Evolutionary conservation across 108 stramenopile genomes (phyloP).

Genomic region (Skeletonema potamos): DNA sequence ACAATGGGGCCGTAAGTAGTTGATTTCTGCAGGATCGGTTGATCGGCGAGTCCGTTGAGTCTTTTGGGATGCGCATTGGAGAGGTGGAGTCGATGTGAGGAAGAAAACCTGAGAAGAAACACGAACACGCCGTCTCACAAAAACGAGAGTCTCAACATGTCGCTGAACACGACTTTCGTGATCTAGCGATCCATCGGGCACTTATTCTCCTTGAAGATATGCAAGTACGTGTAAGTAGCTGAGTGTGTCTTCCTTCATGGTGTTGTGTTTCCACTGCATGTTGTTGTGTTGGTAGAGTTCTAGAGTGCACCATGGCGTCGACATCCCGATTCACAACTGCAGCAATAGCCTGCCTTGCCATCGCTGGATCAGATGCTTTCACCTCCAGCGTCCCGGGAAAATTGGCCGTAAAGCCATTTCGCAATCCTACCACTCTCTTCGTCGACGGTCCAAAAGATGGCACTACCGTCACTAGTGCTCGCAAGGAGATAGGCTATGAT

Average conservation of each 20-base stretch:
- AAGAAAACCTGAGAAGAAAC: too few relatives aligned
- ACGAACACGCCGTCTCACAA: too few relatives aligned
- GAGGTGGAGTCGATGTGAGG: too few relatives aligned
- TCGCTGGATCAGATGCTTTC: slow-evolving; percentile 24
- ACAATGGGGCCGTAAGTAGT: too few relatives aligned
- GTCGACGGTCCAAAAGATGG: slow-evolving; percentile 45
- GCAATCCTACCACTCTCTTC: slow-evolving; percentile 9
- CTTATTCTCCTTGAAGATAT: neutral
- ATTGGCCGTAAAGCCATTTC: slow-evolving; percentile 1
- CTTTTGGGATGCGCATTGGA: too few relatives aligned
- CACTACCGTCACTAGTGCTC: slow-evolving; percentile 42
- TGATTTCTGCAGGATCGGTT: too few relatives aligned
- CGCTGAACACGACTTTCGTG: too few relatives aligned
- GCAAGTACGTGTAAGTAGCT: neutral
- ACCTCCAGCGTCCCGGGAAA: slow-evolving; percentile 13
- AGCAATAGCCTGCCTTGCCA: slow-evolving; percentile 23
- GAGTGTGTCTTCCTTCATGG: neutral
- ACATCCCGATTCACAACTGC: slow-evolving; percentile 5
- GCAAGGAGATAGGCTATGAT: slow-evolving; percentile 79
- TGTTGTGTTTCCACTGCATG: too few relatives aligned
- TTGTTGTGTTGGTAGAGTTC: neutral
- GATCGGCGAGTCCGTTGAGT: too few relatives aligned
- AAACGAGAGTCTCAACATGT: too few relatives aligned
- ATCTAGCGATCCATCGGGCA: neutral
- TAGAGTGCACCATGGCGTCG: neutral